Base-by-base conservation (phyloP, 306 rosid species). In the Morella rubra region DNA sequence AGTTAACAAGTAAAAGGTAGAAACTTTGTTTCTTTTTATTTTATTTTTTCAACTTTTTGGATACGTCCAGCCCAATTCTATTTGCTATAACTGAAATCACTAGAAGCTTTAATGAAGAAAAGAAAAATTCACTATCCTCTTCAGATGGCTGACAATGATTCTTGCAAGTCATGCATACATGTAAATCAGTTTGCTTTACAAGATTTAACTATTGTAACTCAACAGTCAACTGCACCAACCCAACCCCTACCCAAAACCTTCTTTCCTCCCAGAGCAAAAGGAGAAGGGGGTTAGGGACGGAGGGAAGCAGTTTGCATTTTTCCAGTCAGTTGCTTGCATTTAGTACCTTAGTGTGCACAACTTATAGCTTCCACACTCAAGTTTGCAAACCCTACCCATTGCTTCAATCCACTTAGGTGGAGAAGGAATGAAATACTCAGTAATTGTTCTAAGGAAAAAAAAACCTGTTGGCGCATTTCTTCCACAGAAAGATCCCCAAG, bases 381-480 rank as follows among this genome's bases (percentile, higher is more conserved):
- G 15, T 65, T 64, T 65, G 68, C 74, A 10, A 65, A 54, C 49
- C 70, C 73, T 42, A 61, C 56, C 76, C 15, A 72, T 60, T 44
- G 69, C 70, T 80, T 73, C 77, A 83, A 74, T 32, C 49, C 20
- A 8, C 80, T 68, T 19, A 16, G 6, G 3, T 6, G 24, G 46
- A 66, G 14, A 54, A 20, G 15, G 14, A 44, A 77, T 52, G 69
- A 81, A 65, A 80, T 56, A 77, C 58, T 47, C 41, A 51, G 59
- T 49, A 80, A 73, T 55, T 67, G 71, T 56, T 68, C 45, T 56
- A 49, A 49, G 53, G 53, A 20, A 64, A 81, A 40, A 41, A 72
- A 65, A 79, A 92, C 99, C 99, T 95, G 97, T 74, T 92, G 93
- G 76, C 99, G 95, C 99, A 95, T 92, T 83, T 95, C 97, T 80